Percentiles rank a stretch among this genome's conserved stretches.
Conservation (phyloP, 441 rosid species). For the Biscutella laevigata region DNA sequence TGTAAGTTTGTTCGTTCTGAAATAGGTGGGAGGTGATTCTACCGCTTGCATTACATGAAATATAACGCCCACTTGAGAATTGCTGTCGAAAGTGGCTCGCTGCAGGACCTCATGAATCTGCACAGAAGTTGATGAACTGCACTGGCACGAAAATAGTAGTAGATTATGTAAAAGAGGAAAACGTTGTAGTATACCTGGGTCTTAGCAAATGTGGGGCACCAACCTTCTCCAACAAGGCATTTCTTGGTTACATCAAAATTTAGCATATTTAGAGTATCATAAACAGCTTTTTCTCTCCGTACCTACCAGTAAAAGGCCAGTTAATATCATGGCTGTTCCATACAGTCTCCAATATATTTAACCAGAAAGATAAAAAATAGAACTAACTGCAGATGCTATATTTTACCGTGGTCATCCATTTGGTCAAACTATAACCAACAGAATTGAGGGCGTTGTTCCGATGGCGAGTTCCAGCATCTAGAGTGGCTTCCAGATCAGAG, state of each 20-base stretch:
- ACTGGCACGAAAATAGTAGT: constrained; percentile 13
- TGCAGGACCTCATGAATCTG: constrained; percentile 94
- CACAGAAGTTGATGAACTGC: constrained; percentile 21
- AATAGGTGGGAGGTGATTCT: constrained; percentile 93
- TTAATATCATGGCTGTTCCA: constrained; percentile 16
- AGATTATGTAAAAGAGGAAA: neutral
- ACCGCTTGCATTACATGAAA: constrained; percentile 83
- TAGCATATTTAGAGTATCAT: constrained; percentile 85
- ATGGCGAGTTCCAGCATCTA: constrained; percentile 82
- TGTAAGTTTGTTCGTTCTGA: constrained; percentile 79
- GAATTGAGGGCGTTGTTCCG: constrained; percentile 69
- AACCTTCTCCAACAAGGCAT: constrained; percentile 97
- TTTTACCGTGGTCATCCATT: constrained; percentile 81
- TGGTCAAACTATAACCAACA: constrained; percentile 58
- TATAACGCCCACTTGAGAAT: constrained; percentile 85
- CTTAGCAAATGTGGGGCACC: constrained; percentile 94
- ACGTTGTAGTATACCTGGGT: constrained; percentile 46
- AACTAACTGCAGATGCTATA: constrained; percentile 1
- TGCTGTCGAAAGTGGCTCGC: constrained; percentile 90
- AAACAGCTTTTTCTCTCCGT: constrained; percentile 83
- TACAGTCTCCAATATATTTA: constrained; percentile 1
- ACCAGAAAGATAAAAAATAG: neutral
- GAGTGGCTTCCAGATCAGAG: constrained; percentile 90
- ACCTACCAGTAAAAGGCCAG: constrained; percentile 44
- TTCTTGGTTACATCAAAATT: constrained; percentile 95